Conservation (phyloP, 2,329 filamentous ascomycete species). For the Huntiella bhutanensis region DNA sequence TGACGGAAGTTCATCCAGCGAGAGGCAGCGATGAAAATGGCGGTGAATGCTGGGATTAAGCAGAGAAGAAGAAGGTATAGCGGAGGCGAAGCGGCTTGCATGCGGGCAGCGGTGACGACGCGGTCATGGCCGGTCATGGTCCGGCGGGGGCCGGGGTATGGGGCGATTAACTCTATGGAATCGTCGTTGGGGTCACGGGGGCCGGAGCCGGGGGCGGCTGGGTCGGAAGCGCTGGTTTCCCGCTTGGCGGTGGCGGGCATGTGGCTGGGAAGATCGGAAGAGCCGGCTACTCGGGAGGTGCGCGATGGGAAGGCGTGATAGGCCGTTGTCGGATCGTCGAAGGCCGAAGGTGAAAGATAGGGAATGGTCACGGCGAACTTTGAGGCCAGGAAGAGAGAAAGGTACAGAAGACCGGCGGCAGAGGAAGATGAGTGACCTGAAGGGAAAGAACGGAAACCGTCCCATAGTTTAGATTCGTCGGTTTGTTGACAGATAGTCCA, state of each 20-base stretch:
- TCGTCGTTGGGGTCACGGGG: constrained; percentile 21
- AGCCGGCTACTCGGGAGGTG: constrained; percentile 17
- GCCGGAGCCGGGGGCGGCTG: constrained; percentile 1
- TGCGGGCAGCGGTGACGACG: constrained; percentile 36
- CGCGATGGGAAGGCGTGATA: constrained; percentile 62
- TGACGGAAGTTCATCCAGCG: constrained; percentile 81
- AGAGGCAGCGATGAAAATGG: constrained; percentile 67
- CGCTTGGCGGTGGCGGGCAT: not conserved
- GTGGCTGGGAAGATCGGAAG: not conserved
- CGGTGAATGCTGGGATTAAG: constrained; percentile 51
- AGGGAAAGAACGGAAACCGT: constrained; percentile 67
- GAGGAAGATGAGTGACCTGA: constrained; percentile 42
- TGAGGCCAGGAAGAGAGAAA: constrained; percentile 70
- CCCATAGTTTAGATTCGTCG: constrained; percentile 42
- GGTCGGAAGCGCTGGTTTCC: constrained; percentile 22
- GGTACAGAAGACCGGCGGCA: constrained; percentile 65
- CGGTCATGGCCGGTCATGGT: constrained; percentile 20
- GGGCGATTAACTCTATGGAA: constrained; percentile 48
- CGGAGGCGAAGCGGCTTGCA: constrained; percentile 64
- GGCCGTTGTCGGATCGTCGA: constrained; percentile 18
- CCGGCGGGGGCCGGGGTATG: constrained; percentile 27
- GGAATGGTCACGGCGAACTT: constrained; percentile 62
- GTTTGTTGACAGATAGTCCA: constrained; percentile 55
- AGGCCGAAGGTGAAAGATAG: constrained; percentile 36
- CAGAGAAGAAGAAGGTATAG: constrained; percentile 56